Evolutionary conservation across 2,329 filamentous ascomycete species (phyloP), one percentile per base, ranked within the genome.

Genomic region (Aspergillus sp.): DNA sequence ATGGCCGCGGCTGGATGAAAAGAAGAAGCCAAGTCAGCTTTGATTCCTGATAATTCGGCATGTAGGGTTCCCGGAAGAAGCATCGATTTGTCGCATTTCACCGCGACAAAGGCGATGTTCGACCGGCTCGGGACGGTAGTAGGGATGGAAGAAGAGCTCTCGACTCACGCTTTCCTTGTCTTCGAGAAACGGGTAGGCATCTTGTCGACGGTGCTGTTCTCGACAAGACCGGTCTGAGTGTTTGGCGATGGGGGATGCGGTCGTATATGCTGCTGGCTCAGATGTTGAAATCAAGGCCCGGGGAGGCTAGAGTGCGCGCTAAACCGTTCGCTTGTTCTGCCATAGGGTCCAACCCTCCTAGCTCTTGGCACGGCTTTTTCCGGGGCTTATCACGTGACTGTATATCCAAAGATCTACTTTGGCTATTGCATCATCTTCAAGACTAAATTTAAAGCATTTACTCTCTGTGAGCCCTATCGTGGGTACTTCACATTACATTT

Each of bases 1-100:
- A 79, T 98, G 89, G 76, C 91, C 91, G 81, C 91, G 90, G 81
- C 86, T 90, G 70, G 44, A 40, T 50, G 39, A 60, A 49, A 53
- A 51, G 45, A 43, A 49, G 29, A 49, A 36, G 27, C 12, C 11
- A 50, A 34, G 48, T 53, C 39, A 56, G 48, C 44, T 33, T 42
- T 40, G 31, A 19, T 32, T 33, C 19, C 19, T 19, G 19, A 19
- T 19, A 19, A 19, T 19, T 19, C 19, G 19, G 19, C 4, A 19
- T 19, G 19, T 19, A 19, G 19, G 19, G 19, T 19, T 19, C 19
- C 19, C 19, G 19, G 19, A 19, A 19, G 19, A 19, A 19, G 19
- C 19, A 19, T 19, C 19, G 19, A 19, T 19, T 19, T 19, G 19
- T 19, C 19, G 19, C 19, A 19, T 19, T 19, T 19, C 19, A 19